phyloP scores from a whole-genome alignment of 2,329 filamentous ascomycete genomes.

The Trichoderma gracile region DNA sequence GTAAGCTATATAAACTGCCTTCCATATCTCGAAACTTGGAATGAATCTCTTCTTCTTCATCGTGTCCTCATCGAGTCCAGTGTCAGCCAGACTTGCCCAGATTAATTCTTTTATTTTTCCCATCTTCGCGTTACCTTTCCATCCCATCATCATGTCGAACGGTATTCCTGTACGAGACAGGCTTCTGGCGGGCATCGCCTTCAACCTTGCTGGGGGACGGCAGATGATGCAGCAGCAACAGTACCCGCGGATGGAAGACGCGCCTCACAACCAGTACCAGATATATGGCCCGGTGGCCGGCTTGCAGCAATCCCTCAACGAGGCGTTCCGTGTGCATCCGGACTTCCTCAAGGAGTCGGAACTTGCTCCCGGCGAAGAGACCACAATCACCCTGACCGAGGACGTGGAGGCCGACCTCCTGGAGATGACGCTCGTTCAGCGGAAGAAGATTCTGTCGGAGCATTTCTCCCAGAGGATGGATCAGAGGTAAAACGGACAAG shows the following conservation, averaged over 20 bases:
- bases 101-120: too few relatives aligned
- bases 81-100: neutral
- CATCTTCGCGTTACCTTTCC: neutral
- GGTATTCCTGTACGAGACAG: conserved; percentile 8
- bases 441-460: neutral
- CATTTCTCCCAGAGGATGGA: neutral
- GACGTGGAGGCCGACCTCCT: neutral
- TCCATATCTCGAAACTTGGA: neutral
- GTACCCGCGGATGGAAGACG: neutral
- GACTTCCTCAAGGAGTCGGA: neutral
- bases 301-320: neutral
- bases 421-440: neutral
- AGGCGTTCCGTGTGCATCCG: conserved; percentile 1
- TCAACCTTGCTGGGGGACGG: neutral
- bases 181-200: conserved; percentile 2
- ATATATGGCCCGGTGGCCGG: neutral
- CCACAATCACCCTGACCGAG: neutral
- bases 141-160: neutral
- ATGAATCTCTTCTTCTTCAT: neutral
- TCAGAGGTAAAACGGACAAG: neutral
- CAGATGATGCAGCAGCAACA: neutral
- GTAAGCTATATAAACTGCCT: neutral
- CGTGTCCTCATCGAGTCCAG: neutral
- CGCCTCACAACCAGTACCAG: neutral
- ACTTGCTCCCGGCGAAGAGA: neutral